Percentiles rank a stretch among this genome's conserved stretches.
Evolutionary conservation across 768 basidiomycete species (phyloP).

Genomic region (Boletus eberwhitei): DNA sequence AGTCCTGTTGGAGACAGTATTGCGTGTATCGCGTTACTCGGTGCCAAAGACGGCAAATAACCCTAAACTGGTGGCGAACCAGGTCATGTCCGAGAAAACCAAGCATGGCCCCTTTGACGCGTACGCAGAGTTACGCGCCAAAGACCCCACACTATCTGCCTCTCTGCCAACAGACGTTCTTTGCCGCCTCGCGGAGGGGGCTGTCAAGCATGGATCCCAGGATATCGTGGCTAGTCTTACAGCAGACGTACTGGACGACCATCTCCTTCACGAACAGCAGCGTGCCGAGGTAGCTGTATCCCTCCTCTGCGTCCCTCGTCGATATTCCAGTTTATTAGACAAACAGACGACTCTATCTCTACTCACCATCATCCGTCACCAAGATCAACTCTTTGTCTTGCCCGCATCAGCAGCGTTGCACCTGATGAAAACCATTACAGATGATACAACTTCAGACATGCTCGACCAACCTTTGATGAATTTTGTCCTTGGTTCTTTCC

Average conservation of each 20-base stretch:
- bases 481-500: constrained; percentile 32
- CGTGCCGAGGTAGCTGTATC: constrained; percentile 26
- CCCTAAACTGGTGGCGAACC: constrained; percentile 8
- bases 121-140: constrained; percentile 25
- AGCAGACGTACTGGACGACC: constrained; percentile 38
- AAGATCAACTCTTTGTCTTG: constrained; percentile 8
- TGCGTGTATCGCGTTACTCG: constrained; percentile 27
- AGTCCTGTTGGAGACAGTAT: constrained; percentile 24
- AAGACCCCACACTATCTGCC: constrained; percentile 20
- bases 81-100: constrained; percentile 10
- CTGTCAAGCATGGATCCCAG: constrained; percentile 30
- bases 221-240: constrained; percentile 37
- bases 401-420: constrained; percentile 15
- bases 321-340: constrained; percentile 17
- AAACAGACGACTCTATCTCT: constrained; percentile 22
- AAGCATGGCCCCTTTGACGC: constrained; percentile 28
- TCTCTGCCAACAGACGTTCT: constrained; percentile 29
- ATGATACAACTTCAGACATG: constrained; percentile 8
- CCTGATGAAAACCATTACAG: constrained; percentile 22
- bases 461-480: constrained; percentile 24
- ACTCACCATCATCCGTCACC: constrained; percentile 18
- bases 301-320: constrained; percentile 25
- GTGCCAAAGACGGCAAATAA: constrained; percentile 19
- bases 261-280: constrained; percentile 15
- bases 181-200: constrained; percentile 28